Conservation (phyloP, 116 monocot species). For the Dioscorea cayenensis region DNA sequence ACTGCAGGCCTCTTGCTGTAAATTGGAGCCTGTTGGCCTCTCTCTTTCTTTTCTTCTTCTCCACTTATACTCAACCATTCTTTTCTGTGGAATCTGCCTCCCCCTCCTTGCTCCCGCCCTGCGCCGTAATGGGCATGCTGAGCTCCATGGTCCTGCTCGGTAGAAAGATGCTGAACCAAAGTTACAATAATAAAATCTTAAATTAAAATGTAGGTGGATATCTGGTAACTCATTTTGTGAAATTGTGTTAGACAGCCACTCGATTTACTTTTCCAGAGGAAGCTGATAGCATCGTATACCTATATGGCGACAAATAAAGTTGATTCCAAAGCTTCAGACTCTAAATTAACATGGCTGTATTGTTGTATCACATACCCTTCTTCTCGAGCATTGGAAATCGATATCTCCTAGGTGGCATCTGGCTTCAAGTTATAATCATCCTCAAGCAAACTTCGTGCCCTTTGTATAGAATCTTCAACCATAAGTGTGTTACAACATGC, state of each 20-base stretch:
- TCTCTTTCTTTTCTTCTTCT: conserved; percentile 55
- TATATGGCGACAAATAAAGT: background rate
- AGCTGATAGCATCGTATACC: too few relatives aligned
- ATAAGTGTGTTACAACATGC: conserved; percentile 58
- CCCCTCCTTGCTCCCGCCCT: conserved; percentile 22
- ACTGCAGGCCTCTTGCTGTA: conserved; percentile 22
- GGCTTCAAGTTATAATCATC: conserved; percentile 74
- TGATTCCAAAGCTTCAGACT: background rate
- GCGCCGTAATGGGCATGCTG: too few relatives aligned
- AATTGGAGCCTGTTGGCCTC: conserved; percentile 19
- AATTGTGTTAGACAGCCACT: too few relatives aligned
- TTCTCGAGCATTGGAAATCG: conserved; percentile 15
- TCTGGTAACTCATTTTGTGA: too few relatives aligned
- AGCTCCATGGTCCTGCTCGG: conserved; percentile 21
- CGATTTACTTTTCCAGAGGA: too few relatives aligned
- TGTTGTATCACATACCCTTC: conserved; percentile 23
- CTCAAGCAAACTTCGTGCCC: conserved; percentile 53
- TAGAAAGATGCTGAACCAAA: background rate
- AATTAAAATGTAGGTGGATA: too few relatives aligned
- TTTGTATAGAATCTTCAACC: conserved; percentile 75
- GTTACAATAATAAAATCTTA: too few relatives aligned
- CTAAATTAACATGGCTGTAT: background rate
- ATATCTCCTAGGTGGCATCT: conserved; percentile 40
- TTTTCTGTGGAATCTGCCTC: background rate
- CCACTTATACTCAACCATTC: conserved; percentile 4